Evolutionary conservation across 1,284 basidiomycete genomes (phyloP).

Genomic region (Pascua sp.): DNA sequence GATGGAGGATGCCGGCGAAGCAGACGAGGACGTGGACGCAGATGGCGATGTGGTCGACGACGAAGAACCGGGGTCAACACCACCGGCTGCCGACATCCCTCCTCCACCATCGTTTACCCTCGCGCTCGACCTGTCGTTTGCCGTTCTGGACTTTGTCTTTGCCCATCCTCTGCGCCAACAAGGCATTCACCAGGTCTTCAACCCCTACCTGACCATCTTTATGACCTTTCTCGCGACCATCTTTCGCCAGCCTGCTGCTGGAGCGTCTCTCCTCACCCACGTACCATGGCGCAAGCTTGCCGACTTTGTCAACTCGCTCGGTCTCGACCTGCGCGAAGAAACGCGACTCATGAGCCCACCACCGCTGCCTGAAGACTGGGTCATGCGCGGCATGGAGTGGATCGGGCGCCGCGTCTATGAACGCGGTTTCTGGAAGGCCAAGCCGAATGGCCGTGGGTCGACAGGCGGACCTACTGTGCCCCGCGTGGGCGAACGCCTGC

Average conservation of each 20-base stretch:
- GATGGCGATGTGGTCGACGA: neutral
- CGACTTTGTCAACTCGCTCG: constrained; percentile 56
- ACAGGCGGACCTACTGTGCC: constrained; percentile 53
- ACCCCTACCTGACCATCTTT: constrained; percentile 81
- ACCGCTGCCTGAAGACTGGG: constrained; percentile 92
- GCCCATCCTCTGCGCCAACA: constrained; percentile 59
- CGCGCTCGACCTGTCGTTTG: constrained; percentile 74
- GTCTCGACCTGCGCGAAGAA: constrained; percentile 58
- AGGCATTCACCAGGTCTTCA: constrained; percentile 62
- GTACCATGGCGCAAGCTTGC: constrained; percentile 82
- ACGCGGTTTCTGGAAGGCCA: constrained; percentile 75
- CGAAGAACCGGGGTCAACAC: neutral
- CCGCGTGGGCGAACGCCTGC: constrained; percentile 42
- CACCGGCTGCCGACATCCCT: constrained; percentile 28
- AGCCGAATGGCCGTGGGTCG: constrained; percentile 45
- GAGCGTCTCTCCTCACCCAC: constrained; percentile 64
- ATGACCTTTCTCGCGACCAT: constrained; percentile 83
- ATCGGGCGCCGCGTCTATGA: constrained; percentile 81
- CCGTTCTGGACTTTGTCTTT: constrained; percentile 70
- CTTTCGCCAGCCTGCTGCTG: constrained; percentile 61
- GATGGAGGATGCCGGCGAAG: constrained; percentile 43
- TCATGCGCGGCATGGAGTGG: constrained; percentile 92
- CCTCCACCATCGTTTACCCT: constrained; percentile 64
- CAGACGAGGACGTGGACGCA: constrained; percentile 28
- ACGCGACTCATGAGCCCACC: constrained; percentile 52